Percentiles rank a stretch among this genome's conserved stretches.
These are phyloP conservation scores for Angomonas deanei DNA, from an alignment of 208 protist species.

Conservation along the genomic window DNA sequence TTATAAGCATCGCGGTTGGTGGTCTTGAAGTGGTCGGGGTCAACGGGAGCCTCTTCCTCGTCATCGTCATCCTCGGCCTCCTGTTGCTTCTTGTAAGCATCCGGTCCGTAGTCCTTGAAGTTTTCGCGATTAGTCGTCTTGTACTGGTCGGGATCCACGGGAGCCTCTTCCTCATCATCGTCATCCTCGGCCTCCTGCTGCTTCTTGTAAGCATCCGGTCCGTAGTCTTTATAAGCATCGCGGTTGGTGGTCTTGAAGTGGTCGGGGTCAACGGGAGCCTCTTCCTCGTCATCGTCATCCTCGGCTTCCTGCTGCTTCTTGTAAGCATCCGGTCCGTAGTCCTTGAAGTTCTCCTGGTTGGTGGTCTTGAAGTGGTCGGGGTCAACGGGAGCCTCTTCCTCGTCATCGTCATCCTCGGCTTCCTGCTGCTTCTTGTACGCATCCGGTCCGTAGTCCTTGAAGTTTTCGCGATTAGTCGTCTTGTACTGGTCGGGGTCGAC, in stretches of 20 bases:
- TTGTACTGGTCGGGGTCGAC: slow-evolving; percentile 59
- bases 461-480: slow-evolving; percentile 33
- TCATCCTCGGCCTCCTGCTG: too few relatives aligned
- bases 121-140: too few relatives aligned
- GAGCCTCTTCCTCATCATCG: too few relatives aligned
- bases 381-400: slow-evolving; percentile 18
- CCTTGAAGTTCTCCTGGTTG: slow-evolving; percentile 30
- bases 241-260: slow-evolving; percentile 50
- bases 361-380: slow-evolving; percentile 55
- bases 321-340: neutral
- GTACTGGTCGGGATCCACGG: too few relatives aligned
- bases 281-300: neutral
- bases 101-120: too few relatives aligned
- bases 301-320: neutral
- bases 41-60: too few relatives aligned
- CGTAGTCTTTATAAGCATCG: slow-evolving; percentile 38
- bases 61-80: too few relatives aligned
- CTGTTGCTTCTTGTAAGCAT: too few relatives aligned
- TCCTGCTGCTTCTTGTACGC: slow-evolving; percentile 2
- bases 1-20: too few relatives aligned
- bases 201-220: too few relatives aligned
- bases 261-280: slow-evolving; percentile 31
- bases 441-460: slow-evolving; percentile 12
- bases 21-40: too few relatives aligned
- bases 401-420: neutral